phyloP scores from a whole-genome alignment of 176 grass and related monocot species.

The Coix lacrymajobi region DNA sequence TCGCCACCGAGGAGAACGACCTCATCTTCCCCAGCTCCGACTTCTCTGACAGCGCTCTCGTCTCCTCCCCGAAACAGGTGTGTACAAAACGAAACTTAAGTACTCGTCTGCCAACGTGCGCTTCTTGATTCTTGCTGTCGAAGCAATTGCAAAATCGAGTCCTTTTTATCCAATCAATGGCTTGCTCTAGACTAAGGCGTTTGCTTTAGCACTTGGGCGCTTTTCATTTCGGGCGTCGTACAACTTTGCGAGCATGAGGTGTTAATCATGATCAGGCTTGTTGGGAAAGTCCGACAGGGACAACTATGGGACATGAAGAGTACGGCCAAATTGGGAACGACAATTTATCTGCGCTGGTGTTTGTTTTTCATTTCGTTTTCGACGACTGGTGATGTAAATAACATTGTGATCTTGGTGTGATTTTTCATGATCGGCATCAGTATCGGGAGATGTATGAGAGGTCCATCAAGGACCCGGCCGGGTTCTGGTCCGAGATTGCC shows the following conservation, averaged over 20 bases:
- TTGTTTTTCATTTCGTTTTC: neutral
- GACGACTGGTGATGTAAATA: neutral
- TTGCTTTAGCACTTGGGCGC: neutral
- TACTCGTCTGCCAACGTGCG: neutral
- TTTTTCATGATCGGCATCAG: conserved; percentile 29
- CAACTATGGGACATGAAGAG: conserved; percentile 25
- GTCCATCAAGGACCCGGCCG: conserved; percentile 67
- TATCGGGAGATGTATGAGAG: conserved; percentile 82
- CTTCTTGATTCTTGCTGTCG: neutral
- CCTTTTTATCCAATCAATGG: neutral
- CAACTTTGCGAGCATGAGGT: neutral
- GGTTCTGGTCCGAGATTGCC: conserved; percentile 92
- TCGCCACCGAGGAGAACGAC: conserved; percentile 81
- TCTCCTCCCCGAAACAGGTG: conserved; percentile 81
- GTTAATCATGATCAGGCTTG: conserved; percentile 10
- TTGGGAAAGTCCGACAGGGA: conserved; percentile 19
- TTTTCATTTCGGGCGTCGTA: neutral
- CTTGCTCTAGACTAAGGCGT: neutral
- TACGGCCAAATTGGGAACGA: neutral
- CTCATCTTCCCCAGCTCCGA: conserved; percentile 66
- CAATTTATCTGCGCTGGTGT: neutral
- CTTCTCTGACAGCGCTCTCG: conserved; percentile 66
- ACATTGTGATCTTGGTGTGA: conserved; percentile 18
- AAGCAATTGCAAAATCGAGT: neutral
- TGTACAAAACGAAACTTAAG: neutral